phyloP scores from a whole-genome alignment of 352 stramenopile genomes.

The Globisporangium mamillatum region DNA sequence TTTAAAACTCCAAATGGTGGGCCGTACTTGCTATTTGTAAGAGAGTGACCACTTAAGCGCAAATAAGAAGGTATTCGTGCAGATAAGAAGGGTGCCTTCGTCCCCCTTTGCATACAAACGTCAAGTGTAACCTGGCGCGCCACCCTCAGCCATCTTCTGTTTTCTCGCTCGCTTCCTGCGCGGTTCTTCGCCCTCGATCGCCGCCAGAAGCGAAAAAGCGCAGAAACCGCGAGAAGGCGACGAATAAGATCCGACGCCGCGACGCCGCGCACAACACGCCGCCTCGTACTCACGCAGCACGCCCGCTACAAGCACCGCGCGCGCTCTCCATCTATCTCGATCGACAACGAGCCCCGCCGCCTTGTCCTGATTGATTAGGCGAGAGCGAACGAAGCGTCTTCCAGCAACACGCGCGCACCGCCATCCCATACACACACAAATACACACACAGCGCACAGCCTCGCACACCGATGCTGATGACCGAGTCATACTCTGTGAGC shows the following conservation, averaged over 20 bases:
- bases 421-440: background rate
- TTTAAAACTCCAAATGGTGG: no score
- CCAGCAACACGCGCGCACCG: conserved; percentile 7
- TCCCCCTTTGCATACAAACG: background rate
- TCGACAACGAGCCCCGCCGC: background rate
- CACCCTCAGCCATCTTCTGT: background rate
- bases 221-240: conserved; percentile 30
- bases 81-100: no score
- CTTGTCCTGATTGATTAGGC: background rate
- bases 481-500: conserved; percentile 45
- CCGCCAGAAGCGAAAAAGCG: conserved; percentile 41
- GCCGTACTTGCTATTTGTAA: no score
- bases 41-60: no score
- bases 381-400: conserved; percentile 1
- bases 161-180: background rate
- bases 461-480: conserved; percentile 52
- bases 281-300: background rate
- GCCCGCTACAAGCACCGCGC: background rate
- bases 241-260: conserved; percentile 27
- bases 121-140: background rate
- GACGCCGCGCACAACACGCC: background rate
- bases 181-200: conserved; percentile 5
- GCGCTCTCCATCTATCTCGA: background rate
- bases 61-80: no score
- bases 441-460: background rate